phyloP scores from a whole-genome alignment of 495 filamentous ascomycete genomes.

The Lasiosphaeria hispida region DNA sequence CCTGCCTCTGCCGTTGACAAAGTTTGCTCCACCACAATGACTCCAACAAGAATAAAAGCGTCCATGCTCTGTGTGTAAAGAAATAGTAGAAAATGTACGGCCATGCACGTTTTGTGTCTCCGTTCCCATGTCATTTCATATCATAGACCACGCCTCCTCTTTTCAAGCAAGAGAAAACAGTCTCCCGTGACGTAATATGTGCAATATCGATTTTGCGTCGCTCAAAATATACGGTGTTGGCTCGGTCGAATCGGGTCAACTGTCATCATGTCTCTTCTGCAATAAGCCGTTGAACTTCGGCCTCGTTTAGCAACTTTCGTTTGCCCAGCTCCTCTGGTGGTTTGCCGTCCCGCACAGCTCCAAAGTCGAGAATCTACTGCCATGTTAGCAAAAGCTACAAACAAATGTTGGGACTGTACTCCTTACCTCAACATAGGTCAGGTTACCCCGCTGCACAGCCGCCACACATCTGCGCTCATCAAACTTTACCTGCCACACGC shows the following conservation, averaged over 20 bases:
- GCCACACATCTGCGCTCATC: slow-evolving; percentile 94
- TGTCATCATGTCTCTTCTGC: slow-evolving; percentile 38
- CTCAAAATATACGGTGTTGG: neutral
- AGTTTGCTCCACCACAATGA: neutral
- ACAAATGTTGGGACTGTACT: slow-evolving; percentile 4
- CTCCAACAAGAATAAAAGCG: neutral
- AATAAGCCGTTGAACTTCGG: slow-evolving; percentile 48
- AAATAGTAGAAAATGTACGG: too few relatives aligned
- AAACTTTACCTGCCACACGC: slow-evolving; percentile 99
- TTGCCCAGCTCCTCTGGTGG: slow-evolving; percentile 72
- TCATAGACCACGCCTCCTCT: slow-evolving; percentile 3
- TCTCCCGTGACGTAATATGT: neutral
- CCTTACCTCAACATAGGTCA: slow-evolving; percentile 95
- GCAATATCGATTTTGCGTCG: neutral
- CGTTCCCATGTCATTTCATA: neutral
- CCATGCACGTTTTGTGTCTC: neutral
- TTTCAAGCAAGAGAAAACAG: neutral
- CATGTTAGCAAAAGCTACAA: slow-evolving; percentile 19
- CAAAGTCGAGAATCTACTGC: slow-evolving; percentile 80
- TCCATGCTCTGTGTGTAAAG: neutral
- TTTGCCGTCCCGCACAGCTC: slow-evolving; percentile 78
- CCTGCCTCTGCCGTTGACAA: neutral
- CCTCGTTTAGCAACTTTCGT: slow-evolving; percentile 72
- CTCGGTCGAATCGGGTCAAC: neutral
- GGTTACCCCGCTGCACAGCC: slow-evolving; percentile 85